These are phyloP conservation scores for Chlorociboria aeruginascens DNA, from an alignment of 495 filamentous ascomycete genomes.

Conservation along the genomic window DNA sequence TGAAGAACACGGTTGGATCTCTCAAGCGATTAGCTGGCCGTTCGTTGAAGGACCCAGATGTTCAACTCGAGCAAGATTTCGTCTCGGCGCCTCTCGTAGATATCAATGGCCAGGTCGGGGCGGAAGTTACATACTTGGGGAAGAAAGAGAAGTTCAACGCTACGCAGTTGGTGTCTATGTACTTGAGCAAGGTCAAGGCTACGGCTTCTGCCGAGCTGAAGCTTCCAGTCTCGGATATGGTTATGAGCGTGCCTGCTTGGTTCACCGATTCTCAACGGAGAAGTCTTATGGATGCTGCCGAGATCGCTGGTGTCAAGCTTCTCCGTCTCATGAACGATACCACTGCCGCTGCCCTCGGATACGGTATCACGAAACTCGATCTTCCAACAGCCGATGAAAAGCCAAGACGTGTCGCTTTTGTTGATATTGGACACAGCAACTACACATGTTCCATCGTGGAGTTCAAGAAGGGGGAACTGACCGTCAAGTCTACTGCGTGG, in stretches of 20 bases:
- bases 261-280: constrained; percentile 93
- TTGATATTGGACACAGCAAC: constrained; percentile 95
- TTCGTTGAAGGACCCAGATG: constrained; percentile 71
- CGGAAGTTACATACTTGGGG: constrained; percentile 84
- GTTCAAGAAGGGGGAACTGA: constrained; percentile 93
- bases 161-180: constrained; percentile 88
- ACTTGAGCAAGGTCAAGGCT: constrained; percentile 83
- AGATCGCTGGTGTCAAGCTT: constrained; percentile 87
- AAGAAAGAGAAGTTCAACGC: constrained; percentile 90
- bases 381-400: constrained; percentile 84
- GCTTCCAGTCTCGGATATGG: constrained; percentile 87
- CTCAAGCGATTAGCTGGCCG: constrained; percentile 89
- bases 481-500: constrained; percentile 83
- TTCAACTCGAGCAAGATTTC: constrained; percentile 81
- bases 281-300: constrained; percentile 79
- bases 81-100: constrained; percentile 83
- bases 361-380: constrained; percentile 94
- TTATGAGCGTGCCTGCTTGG: constrained; percentile 91
- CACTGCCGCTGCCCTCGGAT: constrained; percentile 90
- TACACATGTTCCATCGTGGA: constrained; percentile 91
- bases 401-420: constrained; percentile 78
- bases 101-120: constrained; percentile 86
- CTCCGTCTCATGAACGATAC: constrained; percentile 97
- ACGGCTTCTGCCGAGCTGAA: constrained; percentile 80
- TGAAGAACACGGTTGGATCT: constrained; percentile 94